Evolutionary conservation across 139 green algal genomes (phyloP).

Genomic region (Auxenochlorella protothecoides): DNA sequence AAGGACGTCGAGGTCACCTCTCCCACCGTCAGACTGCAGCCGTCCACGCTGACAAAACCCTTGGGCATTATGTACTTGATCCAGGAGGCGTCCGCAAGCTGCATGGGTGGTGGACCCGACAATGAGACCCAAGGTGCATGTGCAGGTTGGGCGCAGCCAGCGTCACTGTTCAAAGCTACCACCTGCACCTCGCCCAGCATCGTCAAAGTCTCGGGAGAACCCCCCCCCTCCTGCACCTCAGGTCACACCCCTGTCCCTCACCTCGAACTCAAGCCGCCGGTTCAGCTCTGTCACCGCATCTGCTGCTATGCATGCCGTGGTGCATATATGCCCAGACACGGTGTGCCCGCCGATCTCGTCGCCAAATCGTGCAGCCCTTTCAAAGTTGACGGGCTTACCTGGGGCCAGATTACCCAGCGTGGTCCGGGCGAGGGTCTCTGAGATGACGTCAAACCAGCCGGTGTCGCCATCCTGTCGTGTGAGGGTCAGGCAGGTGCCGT

Average conservation of each 20-base stretch:
- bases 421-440: constrained; percentile 83
- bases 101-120: neutral
- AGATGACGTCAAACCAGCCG: constrained; percentile 81
- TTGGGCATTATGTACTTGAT: constrained; percentile 94
- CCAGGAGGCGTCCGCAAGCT: constrained; percentile 44
- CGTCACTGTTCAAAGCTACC: no score
- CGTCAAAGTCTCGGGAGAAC: neutral
- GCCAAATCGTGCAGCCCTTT: constrained; percentile 54
- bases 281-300: constrained; percentile 68
- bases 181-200: neutral
- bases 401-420: constrained; percentile 63
- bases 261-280: constrained; percentile 52
- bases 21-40: constrained; percentile 75
- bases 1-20: constrained; percentile 54
- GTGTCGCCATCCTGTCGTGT: constrained; percentile 9
- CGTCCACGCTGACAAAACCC: constrained; percentile 88
- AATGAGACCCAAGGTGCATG: neutral
- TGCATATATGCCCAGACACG: constrained; percentile 84
- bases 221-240: neutral
- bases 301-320: constrained; percentile 37
- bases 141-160: neutral
- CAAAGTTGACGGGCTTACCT: constrained; percentile 71
- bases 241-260: neutral
- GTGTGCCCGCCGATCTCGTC: constrained; percentile 94
- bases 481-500: constrained; percentile 90